Evolutionary conservation across 345 rosid species (phyloP).

Genomic region (Eutrema heterophyllum): DNA sequence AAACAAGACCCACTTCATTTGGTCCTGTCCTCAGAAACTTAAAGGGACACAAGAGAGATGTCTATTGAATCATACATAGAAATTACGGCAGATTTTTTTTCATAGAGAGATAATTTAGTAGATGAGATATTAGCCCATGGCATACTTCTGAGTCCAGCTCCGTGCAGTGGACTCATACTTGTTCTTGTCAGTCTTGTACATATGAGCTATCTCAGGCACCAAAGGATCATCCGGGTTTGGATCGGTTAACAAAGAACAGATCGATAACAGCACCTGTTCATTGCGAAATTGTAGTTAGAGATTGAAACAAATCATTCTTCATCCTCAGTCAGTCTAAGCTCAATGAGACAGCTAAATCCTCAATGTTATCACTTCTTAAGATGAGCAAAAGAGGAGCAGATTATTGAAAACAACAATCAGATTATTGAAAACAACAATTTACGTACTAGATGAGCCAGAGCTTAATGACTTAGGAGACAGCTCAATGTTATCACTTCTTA

Average conservation of each 20-base stretch:
- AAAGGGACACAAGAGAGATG: conserved; percentile 19
- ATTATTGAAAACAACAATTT: too few relatives aligned
- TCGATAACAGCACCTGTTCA: conserved; percentile 75
- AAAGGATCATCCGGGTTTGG: conserved; percentile 97
- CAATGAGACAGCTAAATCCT: background rate
- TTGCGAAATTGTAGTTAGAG: background rate
- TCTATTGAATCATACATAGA: conserved; percentile 37
- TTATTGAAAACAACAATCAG: too few relatives aligned
- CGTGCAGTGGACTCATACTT: conserved; percentile 95
- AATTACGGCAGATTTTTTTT: conserved; percentile 4
- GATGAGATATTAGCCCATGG: conserved; percentile 62
- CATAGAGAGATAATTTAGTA: conserved; percentile 24
- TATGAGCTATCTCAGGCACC: conserved; percentile 96
- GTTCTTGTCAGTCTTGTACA: conserved; percentile 93
- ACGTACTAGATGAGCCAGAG: background rate
- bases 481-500: background rate
- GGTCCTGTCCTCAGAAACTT: conserved; percentile 19
- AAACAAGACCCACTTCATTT: conserved; percentile 25
- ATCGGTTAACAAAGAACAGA: conserved; percentile 91
- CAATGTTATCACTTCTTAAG: background rate
- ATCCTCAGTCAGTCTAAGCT: background rate
- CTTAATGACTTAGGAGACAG: background rate
- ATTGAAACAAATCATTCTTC: background rate
- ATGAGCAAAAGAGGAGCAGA: background rate
- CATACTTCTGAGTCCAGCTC: conserved; percentile 99